These are phyloP conservation scores for Huntiella decipiens DNA, from an alignment of 2,329 filamentous ascomycete species.

Conservation along the genomic window DNA sequence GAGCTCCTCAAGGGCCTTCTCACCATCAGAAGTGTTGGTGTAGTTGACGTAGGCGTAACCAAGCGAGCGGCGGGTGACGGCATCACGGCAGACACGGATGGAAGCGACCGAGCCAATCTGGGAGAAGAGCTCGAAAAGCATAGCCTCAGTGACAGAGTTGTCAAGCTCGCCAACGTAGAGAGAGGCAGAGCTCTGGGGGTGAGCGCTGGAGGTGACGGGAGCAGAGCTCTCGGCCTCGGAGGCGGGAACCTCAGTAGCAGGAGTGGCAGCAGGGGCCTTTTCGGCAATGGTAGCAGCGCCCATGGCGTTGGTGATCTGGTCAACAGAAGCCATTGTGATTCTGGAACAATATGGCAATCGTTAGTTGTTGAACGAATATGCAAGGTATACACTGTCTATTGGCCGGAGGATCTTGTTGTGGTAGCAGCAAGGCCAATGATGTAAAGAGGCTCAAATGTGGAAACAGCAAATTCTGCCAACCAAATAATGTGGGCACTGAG, in stretches of 20 bases:
- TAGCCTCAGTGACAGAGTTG: slow-evolving; percentile 92
- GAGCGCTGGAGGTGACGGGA: slow-evolving; percentile 52
- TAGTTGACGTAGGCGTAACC: slow-evolving; percentile 99
- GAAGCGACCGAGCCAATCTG: slow-evolving; percentile 97
- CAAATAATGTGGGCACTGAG: slow-evolving; percentile 3
- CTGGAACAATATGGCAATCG: background rate
- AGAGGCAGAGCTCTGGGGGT: slow-evolving; percentile 85
- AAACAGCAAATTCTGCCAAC: background rate
- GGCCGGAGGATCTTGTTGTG: background rate
- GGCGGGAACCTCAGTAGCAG: slow-evolving; percentile 60
- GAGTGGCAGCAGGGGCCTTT: slow-evolving; percentile 44
- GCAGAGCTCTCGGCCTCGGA: slow-evolving; percentile 36
- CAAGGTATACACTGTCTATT: background rate
- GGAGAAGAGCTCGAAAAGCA: slow-evolving; percentile 99
- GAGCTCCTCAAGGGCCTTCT: slow-evolving; percentile 95
- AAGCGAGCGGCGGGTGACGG: slow-evolving; percentile 92
- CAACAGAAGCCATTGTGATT: slow-evolving; percentile 48
- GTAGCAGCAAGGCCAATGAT: too few relatives aligned
- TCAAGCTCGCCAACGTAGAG: slow-evolving; percentile 99
- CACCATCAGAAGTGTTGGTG: slow-evolving; percentile 89
- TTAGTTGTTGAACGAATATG: background rate
- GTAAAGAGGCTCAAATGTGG: background rate
- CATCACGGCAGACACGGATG: slow-evolving; percentile 98
- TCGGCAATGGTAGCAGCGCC: slow-evolving; percentile 52
- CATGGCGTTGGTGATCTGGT: slow-evolving; percentile 65